Evolutionary conservation across 345 rosid species (phyloP), one percentile per base, ranked within the genome.

Genomic region (Pelargonium nanum): DNA sequence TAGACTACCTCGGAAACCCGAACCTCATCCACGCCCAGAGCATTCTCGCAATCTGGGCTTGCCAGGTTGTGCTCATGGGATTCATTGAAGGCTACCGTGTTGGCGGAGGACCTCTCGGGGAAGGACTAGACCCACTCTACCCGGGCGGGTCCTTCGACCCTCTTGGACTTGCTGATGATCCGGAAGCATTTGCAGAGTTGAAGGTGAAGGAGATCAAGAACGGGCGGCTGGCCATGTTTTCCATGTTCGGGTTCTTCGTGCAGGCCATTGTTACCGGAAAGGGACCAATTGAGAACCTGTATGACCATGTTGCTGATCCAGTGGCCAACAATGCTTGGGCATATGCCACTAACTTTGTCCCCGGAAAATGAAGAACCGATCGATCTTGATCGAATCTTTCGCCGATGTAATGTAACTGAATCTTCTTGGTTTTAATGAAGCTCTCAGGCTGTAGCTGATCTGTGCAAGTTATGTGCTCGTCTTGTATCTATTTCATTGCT

Each of bases 71-170:
- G 70, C 96, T 92, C 66, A 89, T 89, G 95, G 96, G 98, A 0
- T 78, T 88, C 59, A 80, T 91, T 4, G 98, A 92, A 74, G 98
- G 98, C 1, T 92, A 92, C 91, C 76, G 96, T 68, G 66, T 92
- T 34, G 98, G 98, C 24, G 96, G 98, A 45, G 98, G 98, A 16
- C 98, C 98, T 2, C 86, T 89, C 0, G 96, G 96, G 0, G 96
- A 92, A 78, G 96, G 96, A 2, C 95, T 86, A 4, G 96, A 92
- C 82, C 96, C 95, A 19, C 72, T 92, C 57, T 92, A 92, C 83
- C 98, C 96, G 0, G 98, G 96, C n/a, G 98, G 98, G 58, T 83
- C 96, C 1, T 91, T 91, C 45, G 98, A 88, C 80, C 91, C 95
- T 10, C 81, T 92, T 23, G 93, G 93, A 22, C 59, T 92, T 70